These are phyloP conservation scores for Saccharomyces hybrid DNA, from an alignment of 1,139 yeast genomes.

Conservation along the genomic window DNA sequence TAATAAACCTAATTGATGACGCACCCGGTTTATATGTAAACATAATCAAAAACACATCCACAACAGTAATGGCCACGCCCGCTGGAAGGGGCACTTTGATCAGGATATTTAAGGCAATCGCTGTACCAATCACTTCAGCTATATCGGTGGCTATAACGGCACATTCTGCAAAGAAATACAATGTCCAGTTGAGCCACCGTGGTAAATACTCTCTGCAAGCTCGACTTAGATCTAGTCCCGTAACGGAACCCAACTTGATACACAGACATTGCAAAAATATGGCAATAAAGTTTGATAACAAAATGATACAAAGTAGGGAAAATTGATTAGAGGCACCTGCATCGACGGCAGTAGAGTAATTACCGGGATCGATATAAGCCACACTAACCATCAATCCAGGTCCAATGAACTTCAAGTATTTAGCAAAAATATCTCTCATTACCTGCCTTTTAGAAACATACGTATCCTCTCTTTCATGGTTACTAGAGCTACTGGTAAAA, in stretches of 20 bases:
- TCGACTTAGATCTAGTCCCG: constrained; percentile 69
- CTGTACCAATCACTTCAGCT: constrained; percentile 86
- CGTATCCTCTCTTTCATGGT: background rate
- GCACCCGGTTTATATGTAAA: constrained; percentile 69
- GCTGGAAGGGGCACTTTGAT: constrained; percentile 66
- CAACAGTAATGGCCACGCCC: constrained; percentile 64
- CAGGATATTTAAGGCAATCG: constrained; percentile 68
- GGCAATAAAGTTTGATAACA: constrained; percentile 64
- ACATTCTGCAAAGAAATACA: constrained; percentile 67
- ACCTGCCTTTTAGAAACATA: background rate
- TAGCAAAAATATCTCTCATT: constrained; percentile 28
- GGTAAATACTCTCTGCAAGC: constrained; percentile 61
- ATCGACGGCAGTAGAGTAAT: constrained; percentile 68
- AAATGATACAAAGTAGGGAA: constrained; percentile 56
- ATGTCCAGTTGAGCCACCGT: constrained; percentile 43
- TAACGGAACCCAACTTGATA: constrained; percentile 69
- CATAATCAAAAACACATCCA: constrained; percentile 65
- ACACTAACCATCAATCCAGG: constrained; percentile 73
- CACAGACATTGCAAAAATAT: constrained; percentile 66
- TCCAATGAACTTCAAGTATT: constrained; percentile 58
- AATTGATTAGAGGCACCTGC: constrained; percentile 68
- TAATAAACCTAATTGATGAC: constrained; percentile 53
- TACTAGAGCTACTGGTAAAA: background rate
- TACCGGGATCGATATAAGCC: constrained; percentile 83
- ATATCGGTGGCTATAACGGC: constrained; percentile 81